Base-by-base conservation (phyloP, 805 yeast genomes). In the Lipomyces anomalus region DNA sequence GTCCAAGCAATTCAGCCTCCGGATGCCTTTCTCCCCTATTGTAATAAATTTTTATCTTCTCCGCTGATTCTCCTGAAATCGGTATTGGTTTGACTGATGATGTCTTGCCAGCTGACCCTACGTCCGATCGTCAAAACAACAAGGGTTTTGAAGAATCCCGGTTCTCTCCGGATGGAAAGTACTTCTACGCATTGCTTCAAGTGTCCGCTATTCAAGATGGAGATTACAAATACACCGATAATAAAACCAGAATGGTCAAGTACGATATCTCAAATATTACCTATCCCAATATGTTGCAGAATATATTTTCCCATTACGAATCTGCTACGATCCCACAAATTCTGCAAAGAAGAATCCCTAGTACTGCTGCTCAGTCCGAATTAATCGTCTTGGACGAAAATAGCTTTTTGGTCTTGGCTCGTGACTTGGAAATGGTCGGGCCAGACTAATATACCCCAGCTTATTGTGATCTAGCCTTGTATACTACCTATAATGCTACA, bases 171-270 rank as follows among this genome's bases (percentile, higher is more conserved):
- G 46, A 42, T 29, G 53, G 53, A 28, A 47, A 43, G 22, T 36
- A 43, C 40, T 35, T 49, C 6, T 47, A n/a, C 34, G 37, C 46
- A 3, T 40, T 49, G 5, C 43, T 49, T 23, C 53, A 49, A 30
- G 42, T 51, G n/a, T 47, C 53, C 3, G 41, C 53, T 9, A 30
- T 49, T 24, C 53, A 49, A 32, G 53, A 49, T n/a, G 53, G 53
- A 21, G 22, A 9, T n/a, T 23, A 47, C 18, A 47, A 49, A 43
- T 22, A 33, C 35, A 47, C 52, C 21, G 35, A 35, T 30, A 35
- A 43, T 11, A 40, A 46, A 40, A 35, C 45, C 4, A 44, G 53
- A 22, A 39, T 49, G 38, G 22, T 49, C 43, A 49, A 47, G 33
- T 46, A 49, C 45, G 53, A 42, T 38, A 30, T 47, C 29, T 17